Evolutionary conservation across 306 rosid species (phyloP).

Genomic region (Benincasa hispida): DNA sequence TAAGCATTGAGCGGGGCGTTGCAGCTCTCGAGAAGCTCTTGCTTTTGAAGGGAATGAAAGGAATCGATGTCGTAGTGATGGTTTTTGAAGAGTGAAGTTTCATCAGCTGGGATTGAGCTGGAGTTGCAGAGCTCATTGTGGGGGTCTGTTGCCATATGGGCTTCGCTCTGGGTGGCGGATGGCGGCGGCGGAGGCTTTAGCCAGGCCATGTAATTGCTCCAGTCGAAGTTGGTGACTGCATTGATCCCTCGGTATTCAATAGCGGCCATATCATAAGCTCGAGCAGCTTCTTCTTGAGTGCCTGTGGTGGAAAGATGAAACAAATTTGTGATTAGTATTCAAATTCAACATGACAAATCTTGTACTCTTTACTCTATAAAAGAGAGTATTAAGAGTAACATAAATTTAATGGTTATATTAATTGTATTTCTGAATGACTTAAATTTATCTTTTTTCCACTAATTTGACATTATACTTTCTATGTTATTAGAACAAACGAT

Average conservation of each 20-base stretch:
- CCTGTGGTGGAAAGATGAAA: slow-evolving; percentile 22
- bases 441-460: too few species aligned
- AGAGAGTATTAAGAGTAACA: neutral
- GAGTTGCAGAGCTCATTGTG: neutral
- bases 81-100: slow-evolving; percentile 17
- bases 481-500: too few species aligned
- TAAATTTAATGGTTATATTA: too few species aligned
- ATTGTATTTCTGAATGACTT: too few species aligned
- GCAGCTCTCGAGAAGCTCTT: slow-evolving; percentile 21
- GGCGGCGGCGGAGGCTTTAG: slow-evolving; percentile 78
- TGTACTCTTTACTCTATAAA: neutral
- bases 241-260: slow-evolving; percentile 81
- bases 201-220: slow-evolving; percentile 73
- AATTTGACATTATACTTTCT: too few species aligned
- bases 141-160: neutral
- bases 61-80: slow-evolving; percentile 5
- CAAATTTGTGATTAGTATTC: neutral
- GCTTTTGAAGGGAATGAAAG: slow-evolving; percentile 20
- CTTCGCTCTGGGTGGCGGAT: neutral
- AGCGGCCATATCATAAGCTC: slow-evolving; percentile 83
- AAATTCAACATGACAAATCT: neutral
- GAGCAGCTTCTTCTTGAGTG: slow-evolving; percentile 89
- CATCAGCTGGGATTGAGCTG: slow-evolving; percentile 8
- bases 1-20: neutral
- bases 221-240: slow-evolving; percentile 82